Base-by-base conservation (phyloP, 495 filamentous ascomycete species). In the Pseudevernia furfuracea region DNA sequence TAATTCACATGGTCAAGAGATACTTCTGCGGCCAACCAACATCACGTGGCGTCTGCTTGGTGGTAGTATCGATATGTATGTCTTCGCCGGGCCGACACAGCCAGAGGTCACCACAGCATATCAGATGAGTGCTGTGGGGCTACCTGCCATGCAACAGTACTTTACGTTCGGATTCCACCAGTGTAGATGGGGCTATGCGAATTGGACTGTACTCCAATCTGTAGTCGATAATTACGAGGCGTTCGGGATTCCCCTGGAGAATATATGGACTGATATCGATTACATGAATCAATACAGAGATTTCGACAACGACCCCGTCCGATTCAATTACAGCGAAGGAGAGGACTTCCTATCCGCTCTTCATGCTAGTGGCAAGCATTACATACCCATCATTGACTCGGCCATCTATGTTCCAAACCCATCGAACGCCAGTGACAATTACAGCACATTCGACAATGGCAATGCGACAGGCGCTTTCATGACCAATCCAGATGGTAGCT, bases 381-480 rank as follows among this genome's bases (percentile, higher is more conserved):
- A 84, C 62, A 80, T 96, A 11, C 90, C 89, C 0, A 94, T 96
- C 56, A 81, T 96, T n/a, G 91, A 95, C 70, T 81, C 87, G 4
- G 90, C 89, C 8, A 84, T 94, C 37, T 93, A 92, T 67, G 83
- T 85, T 32, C 89, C 90, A 0, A 88, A 91, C 60, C 88, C 88
- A 4, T 74, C 82, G 21, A 88, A 94, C 67, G 77, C 79, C 0
- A 85, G 78, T 49, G 91, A 95, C 58, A 80, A 77, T 1, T 90
- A 94, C 71, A 75, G 82, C 7, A 77, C 84, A 4, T 94, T 87
- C 70, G 80, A 82, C 28, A 81, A 87, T 9, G 91, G 91, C 21
- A 76, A 89, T 34, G 80, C 79, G 17, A 76, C 80, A 28, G 80
- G 85, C 55, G 79, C 86, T 17, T 86, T 87, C 66, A 70, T 93